These are phyloP conservation scores for Fomitopsis palustris DNA, from an alignment of 1,284 basidiomycete genomes.

Conservation along the genomic window DNA sequence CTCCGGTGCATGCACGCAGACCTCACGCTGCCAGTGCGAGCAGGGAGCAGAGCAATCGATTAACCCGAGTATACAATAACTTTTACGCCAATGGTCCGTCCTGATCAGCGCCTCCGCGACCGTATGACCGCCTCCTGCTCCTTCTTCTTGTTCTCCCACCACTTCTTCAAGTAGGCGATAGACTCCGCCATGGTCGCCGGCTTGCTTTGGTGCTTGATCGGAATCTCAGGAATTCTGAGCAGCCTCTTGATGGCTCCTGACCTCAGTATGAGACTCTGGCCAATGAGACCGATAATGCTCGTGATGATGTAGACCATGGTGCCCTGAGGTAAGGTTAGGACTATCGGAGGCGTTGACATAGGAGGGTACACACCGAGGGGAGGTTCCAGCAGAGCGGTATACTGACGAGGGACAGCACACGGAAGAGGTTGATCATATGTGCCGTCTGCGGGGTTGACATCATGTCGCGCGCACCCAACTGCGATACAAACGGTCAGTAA, in stretches of 20 bases:
- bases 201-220: conserved; percentile 19
- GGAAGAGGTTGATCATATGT: conserved; percentile 74
- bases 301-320: conserved; percentile 61
- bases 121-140: conserved; percentile 18
- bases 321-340: conserved; percentile 38
- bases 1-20: not conserved
- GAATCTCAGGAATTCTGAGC: conserved; percentile 45
- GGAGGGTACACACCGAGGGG: conserved; percentile 42
- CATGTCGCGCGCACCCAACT: conserved; percentile 60
- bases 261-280: conserved; percentile 49
- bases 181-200: conserved; percentile 30
- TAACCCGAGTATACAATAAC: conserved; percentile 1
- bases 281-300: conserved; percentile 37
- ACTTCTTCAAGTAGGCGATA: conserved; percentile 23
- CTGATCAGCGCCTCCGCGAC: conserved; percentile 2
- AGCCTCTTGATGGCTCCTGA: conserved; percentile 40
- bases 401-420: conserved; percentile 54
- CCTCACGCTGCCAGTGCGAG: not conserved
- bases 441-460: conserved; percentile 50
- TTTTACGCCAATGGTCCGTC: not conserved
- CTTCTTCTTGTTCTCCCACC: conserved; percentile 21
- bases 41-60: conserved; percentile 1
- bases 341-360: conserved; percentile 1
- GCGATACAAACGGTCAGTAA: conserved; percentile 7
- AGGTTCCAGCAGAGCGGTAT: conserved; percentile 62